Conservation (phyloP, 345 rosid species). For the Eucalyptus pumila region DNA sequence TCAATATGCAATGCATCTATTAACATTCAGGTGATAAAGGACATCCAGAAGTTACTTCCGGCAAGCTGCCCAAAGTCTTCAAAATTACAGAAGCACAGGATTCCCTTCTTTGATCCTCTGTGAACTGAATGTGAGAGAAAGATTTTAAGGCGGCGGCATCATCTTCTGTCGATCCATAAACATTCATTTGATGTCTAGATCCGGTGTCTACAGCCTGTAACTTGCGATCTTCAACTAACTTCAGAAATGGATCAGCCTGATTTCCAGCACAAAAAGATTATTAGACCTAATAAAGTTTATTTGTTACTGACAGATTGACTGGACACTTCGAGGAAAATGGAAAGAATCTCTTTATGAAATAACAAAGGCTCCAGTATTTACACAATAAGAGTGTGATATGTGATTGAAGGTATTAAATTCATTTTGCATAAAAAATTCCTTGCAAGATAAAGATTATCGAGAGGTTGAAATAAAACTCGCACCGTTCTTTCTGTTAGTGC, state of each 20-base stretch:
- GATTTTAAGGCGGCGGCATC: constrained; percentile 44
- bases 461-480: not conserved
- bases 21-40: not conserved
- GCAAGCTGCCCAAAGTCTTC: constrained; percentile 48
- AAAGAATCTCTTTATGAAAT: not conserved
- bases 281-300: not conserved
- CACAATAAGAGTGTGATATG: not conserved
- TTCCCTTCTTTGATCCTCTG: constrained; percentile 52
- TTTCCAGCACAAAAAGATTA: constrained; percentile 2
- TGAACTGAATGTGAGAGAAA: constrained; percentile 39
- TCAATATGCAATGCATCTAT: not conserved
- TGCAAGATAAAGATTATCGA: not conserved
- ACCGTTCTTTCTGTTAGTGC: constrained; percentile 56
- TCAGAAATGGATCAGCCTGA: constrained; percentile 82
- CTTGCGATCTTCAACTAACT: constrained; percentile 69
- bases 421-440: not conserved
- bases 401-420: not conserved
- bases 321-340: not conserved
- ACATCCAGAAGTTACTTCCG: constrained; percentile 28
- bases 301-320: not conserved
- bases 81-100: constrained; percentile 53
- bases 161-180: constrained; percentile 70
- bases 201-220: constrained; percentile 31
- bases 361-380: not conserved
- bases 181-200: constrained; percentile 11